Conservation (phyloP, 2,329 filamentous ascomycete species). For the Cercospora brassicicola region DNA sequence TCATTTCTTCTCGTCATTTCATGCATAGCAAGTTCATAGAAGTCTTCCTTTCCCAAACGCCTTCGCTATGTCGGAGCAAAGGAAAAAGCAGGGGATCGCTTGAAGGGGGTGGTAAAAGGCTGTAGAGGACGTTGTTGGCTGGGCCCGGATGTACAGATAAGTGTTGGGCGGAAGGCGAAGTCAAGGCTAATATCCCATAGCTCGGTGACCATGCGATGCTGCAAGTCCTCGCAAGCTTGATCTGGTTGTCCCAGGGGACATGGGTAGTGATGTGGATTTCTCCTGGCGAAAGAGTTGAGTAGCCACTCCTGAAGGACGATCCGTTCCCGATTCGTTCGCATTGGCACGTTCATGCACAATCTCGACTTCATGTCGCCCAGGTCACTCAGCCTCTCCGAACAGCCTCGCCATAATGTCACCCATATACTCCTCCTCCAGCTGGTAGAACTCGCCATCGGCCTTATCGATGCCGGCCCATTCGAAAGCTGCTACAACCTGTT, state of each 20-base stretch:
- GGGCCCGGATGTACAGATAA: neutral
- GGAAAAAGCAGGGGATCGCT: neutral
- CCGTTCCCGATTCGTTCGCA: too few species aligned
- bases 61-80: neutral
- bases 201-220: neutral
- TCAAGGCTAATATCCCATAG: neutral
- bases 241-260: neutral
- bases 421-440: conserved; percentile 86
- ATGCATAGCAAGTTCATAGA: neutral
- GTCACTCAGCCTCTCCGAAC: conserved; percentile 62
- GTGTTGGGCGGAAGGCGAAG: neutral
- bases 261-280: neutral
- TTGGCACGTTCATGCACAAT: neutral
- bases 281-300: neutral
- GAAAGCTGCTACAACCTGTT: conserved; percentile 82
- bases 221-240: neutral
- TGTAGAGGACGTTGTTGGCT: neutral
- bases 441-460: conserved; percentile 75
- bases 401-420: conserved; percentile 84
- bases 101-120: neutral
- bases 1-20: neutral
- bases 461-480: conserved; percentile 77
- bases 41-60: neutral
- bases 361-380: neutral
- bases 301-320: neutral